Conservation (phyloP, 2,329 filamentous ascomycete species). For the Penicillium carneum region DNA sequence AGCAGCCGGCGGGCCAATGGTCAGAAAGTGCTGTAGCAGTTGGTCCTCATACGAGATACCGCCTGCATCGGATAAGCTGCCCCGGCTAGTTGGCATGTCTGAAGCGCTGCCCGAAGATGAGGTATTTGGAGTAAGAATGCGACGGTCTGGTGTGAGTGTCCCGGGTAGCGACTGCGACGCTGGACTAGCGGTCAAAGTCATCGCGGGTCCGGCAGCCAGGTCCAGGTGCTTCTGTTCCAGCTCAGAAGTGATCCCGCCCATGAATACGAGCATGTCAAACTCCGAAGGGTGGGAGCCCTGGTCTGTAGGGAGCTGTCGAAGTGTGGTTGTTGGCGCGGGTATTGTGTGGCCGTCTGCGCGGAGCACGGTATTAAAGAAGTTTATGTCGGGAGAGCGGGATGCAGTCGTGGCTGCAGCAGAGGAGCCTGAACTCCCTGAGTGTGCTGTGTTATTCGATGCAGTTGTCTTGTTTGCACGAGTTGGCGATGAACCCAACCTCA, state of each 20-base stretch:
- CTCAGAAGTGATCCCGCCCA: constrained; percentile 47
- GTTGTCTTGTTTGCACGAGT: not conserved
- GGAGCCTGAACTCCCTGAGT: constrained; percentile 1
- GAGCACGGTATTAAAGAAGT: constrained; percentile 42
- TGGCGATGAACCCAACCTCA: constrained; percentile 15
- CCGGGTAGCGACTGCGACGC: constrained; percentile 22
- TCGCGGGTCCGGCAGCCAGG: constrained; percentile 35
- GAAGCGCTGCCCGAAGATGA: constrained; percentile 25
- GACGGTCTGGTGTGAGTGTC: constrained; percentile 12
- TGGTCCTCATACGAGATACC: constrained; percentile 40
- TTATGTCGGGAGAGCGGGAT: constrained; percentile 33
- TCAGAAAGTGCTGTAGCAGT: constrained; percentile 41
- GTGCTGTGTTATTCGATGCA: not conserved
- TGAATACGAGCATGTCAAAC: constrained; percentile 50
- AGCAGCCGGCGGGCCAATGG: constrained; percentile 40
- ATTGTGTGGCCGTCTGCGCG: constrained; percentile 34
- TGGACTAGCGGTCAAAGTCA: constrained; percentile 25
- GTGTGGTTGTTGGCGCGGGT: constrained; percentile 14
- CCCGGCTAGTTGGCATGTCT: constrained; percentile 23
- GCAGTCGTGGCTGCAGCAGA: not conserved
- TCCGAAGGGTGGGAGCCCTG: constrained; percentile 15
- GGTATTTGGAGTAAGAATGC: constrained; percentile 26
- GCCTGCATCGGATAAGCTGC: constrained; percentile 34
- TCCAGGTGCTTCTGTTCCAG: constrained; percentile 47
- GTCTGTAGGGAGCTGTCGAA: constrained; percentile 19